phyloP scores from a whole-genome alignment of 164 flowering plant species.

The Malania oleifera region DNA sequence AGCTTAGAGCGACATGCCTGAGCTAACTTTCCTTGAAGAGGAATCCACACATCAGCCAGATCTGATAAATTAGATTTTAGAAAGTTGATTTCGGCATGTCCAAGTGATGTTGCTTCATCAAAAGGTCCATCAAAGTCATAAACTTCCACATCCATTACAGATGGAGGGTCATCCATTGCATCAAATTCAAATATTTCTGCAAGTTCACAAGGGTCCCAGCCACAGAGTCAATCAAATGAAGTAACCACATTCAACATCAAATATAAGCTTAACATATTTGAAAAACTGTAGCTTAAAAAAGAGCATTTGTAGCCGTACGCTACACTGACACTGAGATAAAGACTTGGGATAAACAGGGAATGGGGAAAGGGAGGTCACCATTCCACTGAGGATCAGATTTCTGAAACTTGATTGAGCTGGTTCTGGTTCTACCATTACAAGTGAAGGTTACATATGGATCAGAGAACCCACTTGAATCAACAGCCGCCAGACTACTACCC shows the following conservation, averaged over 20 bases:
- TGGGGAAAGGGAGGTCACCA: conserved; percentile 36
- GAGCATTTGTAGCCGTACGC: no score
- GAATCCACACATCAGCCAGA: conserved; percentile 84
- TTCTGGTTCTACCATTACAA: conserved; percentile 86
- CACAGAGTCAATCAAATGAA: conserved; percentile 2
- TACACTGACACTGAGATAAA: neutral
- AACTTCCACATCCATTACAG: conserved; percentile 79
- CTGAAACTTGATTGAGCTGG: conserved; percentile 94
- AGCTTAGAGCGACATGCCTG: conserved; percentile 86
- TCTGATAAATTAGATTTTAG: conserved; percentile 66
- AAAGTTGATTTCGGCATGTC: conserved; percentile 87
- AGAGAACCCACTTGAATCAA: conserved; percentile 79
- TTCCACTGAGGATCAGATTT: conserved; percentile 83
- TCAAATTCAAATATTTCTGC: conserved; percentile 98
- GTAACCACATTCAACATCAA: no score
- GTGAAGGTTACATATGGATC: conserved; percentile 93
- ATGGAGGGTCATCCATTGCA: conserved; percentile 97
- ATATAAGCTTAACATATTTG: no score
- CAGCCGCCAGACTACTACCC: conserved; percentile 77
- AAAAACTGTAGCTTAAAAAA: no score
- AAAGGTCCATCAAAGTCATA: conserved; percentile 98
- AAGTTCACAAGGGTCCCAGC: conserved; percentile 12
- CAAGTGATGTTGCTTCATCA: conserved; percentile 82
- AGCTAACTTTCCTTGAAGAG: conserved; percentile 87
- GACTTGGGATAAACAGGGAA: conserved; percentile 1